Evolutionary conservation across 306 rosid genomes (phyloP).

Genomic region (Medicago lupulina): DNA sequence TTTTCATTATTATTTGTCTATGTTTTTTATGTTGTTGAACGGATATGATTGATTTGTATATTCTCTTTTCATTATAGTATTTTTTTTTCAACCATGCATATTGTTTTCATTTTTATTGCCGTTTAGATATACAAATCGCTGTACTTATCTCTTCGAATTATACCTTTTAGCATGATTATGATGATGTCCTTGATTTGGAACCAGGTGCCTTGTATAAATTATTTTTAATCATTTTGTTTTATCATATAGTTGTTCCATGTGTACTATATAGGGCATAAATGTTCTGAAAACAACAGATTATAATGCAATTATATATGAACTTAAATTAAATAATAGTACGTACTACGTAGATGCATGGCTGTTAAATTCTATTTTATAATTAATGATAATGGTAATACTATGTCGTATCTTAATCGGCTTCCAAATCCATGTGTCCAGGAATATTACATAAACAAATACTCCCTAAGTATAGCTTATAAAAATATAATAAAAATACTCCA

Average conservation of each 20-base stretch:
- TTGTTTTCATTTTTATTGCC: background rate
- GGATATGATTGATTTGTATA: background rate
- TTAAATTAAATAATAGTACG: background rate
- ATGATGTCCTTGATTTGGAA: conserved; percentile 33
- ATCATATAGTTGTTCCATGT: conserved; percentile 12
- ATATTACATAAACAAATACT: conserved; percentile 30
- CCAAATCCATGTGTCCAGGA: conserved; percentile 36
- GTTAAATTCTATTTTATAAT: conserved; percentile 18
- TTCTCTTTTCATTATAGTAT: no score
- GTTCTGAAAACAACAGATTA: conserved; percentile 7
- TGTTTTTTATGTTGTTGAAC: no score
- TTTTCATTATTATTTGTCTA: no score
- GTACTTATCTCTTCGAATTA: conserved; percentile 28
- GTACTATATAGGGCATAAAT: conserved; percentile 14
- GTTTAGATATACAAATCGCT: conserved; percentile 15
- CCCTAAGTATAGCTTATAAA: conserved; percentile 22
- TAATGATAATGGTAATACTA: background rate
- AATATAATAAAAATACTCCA: conserved; percentile 10
- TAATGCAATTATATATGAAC: background rate
- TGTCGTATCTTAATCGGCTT: conserved; percentile 37
- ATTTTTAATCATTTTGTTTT: background rate
- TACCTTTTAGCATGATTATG: background rate
- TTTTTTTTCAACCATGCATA: background rate
- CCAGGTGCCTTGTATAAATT: conserved; percentile 3
- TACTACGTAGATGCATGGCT: background rate